phyloP scores from a whole-genome alignment of 371 early-diverging fungal species.

The Saksenaea oblongispora region DNA sequence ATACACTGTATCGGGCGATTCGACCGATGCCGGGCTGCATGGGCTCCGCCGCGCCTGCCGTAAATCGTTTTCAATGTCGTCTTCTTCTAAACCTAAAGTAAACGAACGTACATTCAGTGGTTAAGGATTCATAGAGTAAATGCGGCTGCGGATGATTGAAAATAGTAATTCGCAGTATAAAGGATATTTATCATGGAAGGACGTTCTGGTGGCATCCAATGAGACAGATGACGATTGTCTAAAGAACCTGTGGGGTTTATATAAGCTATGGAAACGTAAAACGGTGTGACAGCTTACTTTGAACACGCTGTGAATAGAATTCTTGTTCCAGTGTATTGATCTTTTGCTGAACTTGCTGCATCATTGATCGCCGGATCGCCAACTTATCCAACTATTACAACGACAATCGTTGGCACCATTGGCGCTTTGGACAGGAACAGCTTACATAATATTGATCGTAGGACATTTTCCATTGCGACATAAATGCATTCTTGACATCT shows the following conservation, averaged over 20 bases:
- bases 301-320: conserved; percentile 28
- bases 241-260: conserved; percentile 11
- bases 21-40: neutral
- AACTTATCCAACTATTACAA: conserved; percentile 4
- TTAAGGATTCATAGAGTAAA: neutral
- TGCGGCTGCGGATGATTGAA: neutral
- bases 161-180: neutral
- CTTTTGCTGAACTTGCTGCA: conserved; percentile 12
- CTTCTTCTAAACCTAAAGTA: conserved; percentile 33
- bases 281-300: conserved; percentile 16
- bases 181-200: conserved; percentile 42
- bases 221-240: neutral
- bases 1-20: conserved; percentile 8
- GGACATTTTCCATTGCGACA: conserved; percentile 1
- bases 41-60: conserved; percentile 23
- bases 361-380: conserved; percentile 6
- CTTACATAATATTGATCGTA: conserved; percentile 9
- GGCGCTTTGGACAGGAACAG: neutral
- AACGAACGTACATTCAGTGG: conserved; percentile 27
- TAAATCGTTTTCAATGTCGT: conserved; percentile 31
- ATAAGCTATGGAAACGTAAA: neutral
- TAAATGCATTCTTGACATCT: neutral
- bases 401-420: neutral
- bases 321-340: conserved; percentile 28
- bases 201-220: conserved; percentile 41